phyloP scores from a whole-genome alignment of 2,329 filamentous ascomycete species.

The Fusarium anthophilum region DNA sequence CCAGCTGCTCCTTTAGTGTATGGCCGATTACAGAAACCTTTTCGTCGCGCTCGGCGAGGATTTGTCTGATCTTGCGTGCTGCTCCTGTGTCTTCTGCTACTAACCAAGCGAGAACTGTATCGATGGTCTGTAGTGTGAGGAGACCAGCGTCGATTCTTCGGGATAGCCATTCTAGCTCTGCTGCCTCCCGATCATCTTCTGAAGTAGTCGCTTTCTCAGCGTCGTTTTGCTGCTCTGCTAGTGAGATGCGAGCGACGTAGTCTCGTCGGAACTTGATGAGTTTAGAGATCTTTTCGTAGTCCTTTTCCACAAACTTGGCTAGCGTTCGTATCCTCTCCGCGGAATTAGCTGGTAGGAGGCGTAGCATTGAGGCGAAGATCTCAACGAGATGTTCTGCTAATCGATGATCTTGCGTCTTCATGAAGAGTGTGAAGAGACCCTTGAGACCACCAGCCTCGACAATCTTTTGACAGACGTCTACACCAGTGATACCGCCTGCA shows the following conservation, averaged over 20 bases:
- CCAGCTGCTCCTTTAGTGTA: constrained; percentile 72
- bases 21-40: constrained; percentile 68
- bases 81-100: constrained; percentile 88
- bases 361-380: constrained; percentile 84
- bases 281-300: constrained; percentile 85
- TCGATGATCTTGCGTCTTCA: constrained; percentile 78
- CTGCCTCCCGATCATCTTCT: constrained; percentile 54
- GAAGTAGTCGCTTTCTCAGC: constrained; percentile 17
- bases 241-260: constrained; percentile 72
- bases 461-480: constrained; percentile 75
- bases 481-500: constrained; percentile 58
- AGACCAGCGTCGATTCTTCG: constrained; percentile 84
- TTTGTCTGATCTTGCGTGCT: constrained; percentile 67
- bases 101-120: constrained; percentile 89
- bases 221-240: constrained; percentile 59
- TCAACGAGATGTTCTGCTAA: constrained; percentile 83
- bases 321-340: constrained; percentile 82
- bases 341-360: constrained; percentile 80
- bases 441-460: constrained; percentile 88
- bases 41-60: constrained; percentile 76
- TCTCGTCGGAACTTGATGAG: constrained; percentile 76
- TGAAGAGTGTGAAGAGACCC: constrained; percentile 85
- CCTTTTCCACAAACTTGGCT: constrained; percentile 95
- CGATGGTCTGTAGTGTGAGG: constrained; percentile 83
- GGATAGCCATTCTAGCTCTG: constrained; percentile 77